phyloP scores from a whole-genome alignment of 2,329 filamentous ascomycete genomes.

The Onygena corvina region DNA sequence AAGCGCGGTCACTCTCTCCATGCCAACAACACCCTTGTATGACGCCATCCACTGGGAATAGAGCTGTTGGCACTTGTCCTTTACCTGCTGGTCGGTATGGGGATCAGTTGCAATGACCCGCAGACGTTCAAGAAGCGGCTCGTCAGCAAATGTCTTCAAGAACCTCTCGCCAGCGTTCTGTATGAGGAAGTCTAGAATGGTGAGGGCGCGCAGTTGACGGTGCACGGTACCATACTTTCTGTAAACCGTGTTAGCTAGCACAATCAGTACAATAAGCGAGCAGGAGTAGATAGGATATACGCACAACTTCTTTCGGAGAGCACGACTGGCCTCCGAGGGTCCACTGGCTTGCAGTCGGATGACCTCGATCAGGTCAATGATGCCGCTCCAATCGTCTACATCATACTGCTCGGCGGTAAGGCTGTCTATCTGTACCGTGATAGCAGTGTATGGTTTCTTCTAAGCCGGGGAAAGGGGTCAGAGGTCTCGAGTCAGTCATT shows the following conservation, averaged over 20 bases:
- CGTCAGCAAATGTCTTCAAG: conserved; percentile 76
- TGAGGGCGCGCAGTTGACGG: conserved; percentile 76
- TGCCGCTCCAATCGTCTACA: conserved; percentile 80
- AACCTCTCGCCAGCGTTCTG: conserved; percentile 86
- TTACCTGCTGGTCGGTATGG: conserved; percentile 74
- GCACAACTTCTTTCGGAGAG: conserved; percentile 87
- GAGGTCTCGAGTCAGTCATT: too few relatives aligned
- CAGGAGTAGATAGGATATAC: neutral
- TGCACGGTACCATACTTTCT: conserved; percentile 93
- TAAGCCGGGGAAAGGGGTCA: conserved; percentile 16
- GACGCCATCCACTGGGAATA: conserved; percentile 77
- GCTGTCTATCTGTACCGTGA: conserved; percentile 83
- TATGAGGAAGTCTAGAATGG: conserved; percentile 82
- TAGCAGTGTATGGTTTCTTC: conserved; percentile 81
- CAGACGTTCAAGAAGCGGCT: conserved; percentile 80
- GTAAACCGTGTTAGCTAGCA: conserved; percentile 9
- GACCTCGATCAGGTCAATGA: conserved; percentile 88
- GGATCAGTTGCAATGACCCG: conserved; percentile 77
- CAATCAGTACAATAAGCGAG: neutral
- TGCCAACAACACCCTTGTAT: conserved; percentile 68
- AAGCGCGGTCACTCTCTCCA: conserved; percentile 66
- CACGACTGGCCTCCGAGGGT: conserved; percentile 76
- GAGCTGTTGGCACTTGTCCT: conserved; percentile 71
- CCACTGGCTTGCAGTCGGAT: conserved; percentile 80
- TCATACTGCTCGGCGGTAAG: conserved; percentile 82